Base-by-base conservation (phyloP, 176 grass and related monocot genomes). In the Poa annua region DNA sequence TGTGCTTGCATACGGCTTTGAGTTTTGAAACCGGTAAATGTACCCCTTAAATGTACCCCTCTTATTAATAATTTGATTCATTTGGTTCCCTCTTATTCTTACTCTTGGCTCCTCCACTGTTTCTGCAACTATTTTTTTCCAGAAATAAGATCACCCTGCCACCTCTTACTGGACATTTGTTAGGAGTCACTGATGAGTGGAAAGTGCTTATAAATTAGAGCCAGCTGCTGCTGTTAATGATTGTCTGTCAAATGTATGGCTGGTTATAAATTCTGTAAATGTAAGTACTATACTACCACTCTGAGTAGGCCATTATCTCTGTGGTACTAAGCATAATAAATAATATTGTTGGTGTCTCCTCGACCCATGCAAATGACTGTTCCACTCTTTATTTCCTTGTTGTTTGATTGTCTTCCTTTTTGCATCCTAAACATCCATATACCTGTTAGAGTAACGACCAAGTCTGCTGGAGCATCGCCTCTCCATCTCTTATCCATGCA, bases 181-280 rank as follows among this genome's bases (percentile, higher is more conserved):
- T 83, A 74, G 14, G 22, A 5, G 52, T 71, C 36, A 47, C 11
- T 74, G 53, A 82, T 72, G 52, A 32, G 11, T 72, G 54, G 7
- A 60, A 50, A 51, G 29, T 13, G 26, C 20, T 76, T 84, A 42
- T 7, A 53, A 6, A 29, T 11, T 29, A 20, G 3, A 84, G n/a
- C 32, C 63, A 80, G 63, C 26, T 64, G 20, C 16, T 80, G 20
- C 41, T 72, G n/a, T 80, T 71, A 62, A n/a, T 60, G 41, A 63
- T 32, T 32, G 11, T 17, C 11, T 29, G 8, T 63, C 11, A 69
- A 78, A 56, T 25, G 10, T 21, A 60, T 26, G 8, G 19, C 14
- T 17, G 5, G 11, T 80, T 86, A 11, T 61, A 73, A 62, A 4
- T 52, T 49, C 2, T 53, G 4, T 51, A 32, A 80, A 54, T 54